Conservation (phyloP, 192 early-diverging fungal species). For the Umbelopsis sp. region DNA sequence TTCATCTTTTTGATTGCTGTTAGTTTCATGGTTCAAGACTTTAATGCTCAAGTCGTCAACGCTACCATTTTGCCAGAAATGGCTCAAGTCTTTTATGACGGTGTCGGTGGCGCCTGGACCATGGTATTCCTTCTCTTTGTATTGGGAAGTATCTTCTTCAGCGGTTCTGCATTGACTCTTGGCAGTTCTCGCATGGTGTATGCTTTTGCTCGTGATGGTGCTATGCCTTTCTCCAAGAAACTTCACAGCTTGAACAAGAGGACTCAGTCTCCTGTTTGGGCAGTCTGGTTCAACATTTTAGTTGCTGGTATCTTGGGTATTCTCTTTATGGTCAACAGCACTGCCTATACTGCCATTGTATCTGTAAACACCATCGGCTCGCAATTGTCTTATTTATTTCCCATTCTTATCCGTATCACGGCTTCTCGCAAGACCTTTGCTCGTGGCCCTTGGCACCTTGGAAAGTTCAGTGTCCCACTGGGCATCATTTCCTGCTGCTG, state of each 20-base stretch:
- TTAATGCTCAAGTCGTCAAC: conserved; percentile 36
- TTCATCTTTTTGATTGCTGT: conserved; percentile 50
- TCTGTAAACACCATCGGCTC: conserved; percentile 60
- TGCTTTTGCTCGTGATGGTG: conserved; percentile 60
- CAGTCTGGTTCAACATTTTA: conserved; percentile 56
- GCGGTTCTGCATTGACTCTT: conserved; percentile 46
- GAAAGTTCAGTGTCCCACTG: conserved; percentile 40
- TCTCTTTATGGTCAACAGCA: conserved; percentile 50
- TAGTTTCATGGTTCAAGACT: conserved; percentile 47
- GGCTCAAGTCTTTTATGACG: conserved; percentile 50
- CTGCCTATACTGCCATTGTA: conserved; percentile 55
- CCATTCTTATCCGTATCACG: conserved; percentile 51
- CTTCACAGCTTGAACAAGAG: conserved; percentile 46
- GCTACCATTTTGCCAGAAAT: conserved; percentile 44
- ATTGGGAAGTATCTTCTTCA: conserved; percentile 53
- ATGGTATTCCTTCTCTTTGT: conserved; percentile 50
- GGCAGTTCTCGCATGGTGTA: conserved; percentile 60
- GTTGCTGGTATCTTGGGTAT: conserved; percentile 54
- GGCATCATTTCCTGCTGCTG: conserved; percentile 44
- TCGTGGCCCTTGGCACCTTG: conserved; percentile 51
- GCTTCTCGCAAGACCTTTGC: conserved; percentile 46
- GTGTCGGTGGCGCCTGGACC: conserved; percentile 48
- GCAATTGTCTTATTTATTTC: conserved; percentile 52
- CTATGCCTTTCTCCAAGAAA: conserved; percentile 51
- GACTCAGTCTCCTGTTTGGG: conserved; percentile 48